Evolutionary conservation across 192 early-diverging fungal species (phyloP).

Genomic region (Entomortierella lignicola): DNA sequence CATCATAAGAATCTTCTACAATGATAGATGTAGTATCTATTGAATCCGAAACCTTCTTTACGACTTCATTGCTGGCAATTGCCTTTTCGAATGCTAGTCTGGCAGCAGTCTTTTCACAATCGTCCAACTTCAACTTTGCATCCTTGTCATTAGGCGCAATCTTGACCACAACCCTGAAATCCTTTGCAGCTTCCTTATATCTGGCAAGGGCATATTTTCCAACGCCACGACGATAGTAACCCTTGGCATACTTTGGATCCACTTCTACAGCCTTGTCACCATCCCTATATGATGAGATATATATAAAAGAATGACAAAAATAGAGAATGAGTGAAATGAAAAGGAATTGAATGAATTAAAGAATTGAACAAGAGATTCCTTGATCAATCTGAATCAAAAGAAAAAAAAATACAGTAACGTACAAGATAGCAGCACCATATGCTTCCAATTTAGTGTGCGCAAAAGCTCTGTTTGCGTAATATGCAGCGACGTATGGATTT

Average conservation of each 20-base stretch:
- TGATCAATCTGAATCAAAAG: neutral
- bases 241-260: constrained; percentile 89
- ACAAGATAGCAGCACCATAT: constrained; percentile 82
- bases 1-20: constrained; percentile 84
- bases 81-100: constrained; percentile 93
- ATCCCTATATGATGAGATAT: constrained; percentile 60
- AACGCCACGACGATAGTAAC: constrained; percentile 92
- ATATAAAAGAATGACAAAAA: neutral
- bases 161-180: constrained; percentile 77
- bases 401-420: constrained; percentile 55
- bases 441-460: constrained; percentile 88
- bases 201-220: constrained; percentile 89
- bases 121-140: constrained; percentile 81
- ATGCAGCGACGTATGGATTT: constrained; percentile 86
- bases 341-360: neutral
- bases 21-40: constrained; percentile 62
- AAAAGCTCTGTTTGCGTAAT: constrained; percentile 94
- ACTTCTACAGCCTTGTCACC: constrained; percentile 86
- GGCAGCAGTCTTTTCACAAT: constrained; percentile 92
- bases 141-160: constrained; percentile 83
- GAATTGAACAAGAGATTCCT: neutral
- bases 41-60: constrained; percentile 65
- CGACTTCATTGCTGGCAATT: constrained; percentile 77
- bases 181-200: constrained; percentile 85
- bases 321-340: neutral